Base-by-base conservation (phyloP, 1,284 basidiomycete species). In the Ganoderma lingzhi region DNA sequence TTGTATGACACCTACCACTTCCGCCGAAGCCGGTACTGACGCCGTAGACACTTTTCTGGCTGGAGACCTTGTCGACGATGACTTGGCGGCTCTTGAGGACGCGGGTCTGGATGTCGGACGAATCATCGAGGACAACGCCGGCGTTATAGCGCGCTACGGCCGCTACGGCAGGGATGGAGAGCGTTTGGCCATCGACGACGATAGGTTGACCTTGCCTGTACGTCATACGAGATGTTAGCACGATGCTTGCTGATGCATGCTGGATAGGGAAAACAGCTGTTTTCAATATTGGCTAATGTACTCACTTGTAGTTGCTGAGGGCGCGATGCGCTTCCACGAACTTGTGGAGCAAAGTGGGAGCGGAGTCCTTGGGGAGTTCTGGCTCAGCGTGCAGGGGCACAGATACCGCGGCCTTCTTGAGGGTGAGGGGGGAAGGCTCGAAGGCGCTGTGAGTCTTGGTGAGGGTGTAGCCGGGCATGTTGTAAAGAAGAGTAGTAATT, bases 11-110 rank as follows among this genome's bases (percentile, higher is more conserved):
- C 85, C 70, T 73, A 89, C 90, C 91, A 73, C 89, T 92, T 28
- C 92, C 93, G 63, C 93, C 93, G 75, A 93, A 95, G 61, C 94
- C 94, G 19, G 94, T 95, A 55, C 91, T 91, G 42, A 95, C 91
- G 45, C 94, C 94, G 74, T 95, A 96, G 55, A 96, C 86, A 74
- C 90, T 93, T 68, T 88, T 86, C 28, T 90, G 88, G 9, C 87
- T 83, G 37, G 87, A 85, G 59, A 96, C 86, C 78, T 94, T 93
- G 75, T 85, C 83, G 39, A 86, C 82, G 63, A 96, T 88, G 65
- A 89, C 86, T 64, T 83, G 80, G 58, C 91, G 87, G 75, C 90
- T 88, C 73, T 86, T 86, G 23, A 83, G 79, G 62, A 94, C 84
- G 42, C 85, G 87, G 10, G 83, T 81, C 71, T 83, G 84, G 70